Evolutionary conservation across 1,284 basidiomycete genomes (phyloP), one percentile per base, ranked within the genome.

Genomic region (Leccinum pachyderme): DNA sequence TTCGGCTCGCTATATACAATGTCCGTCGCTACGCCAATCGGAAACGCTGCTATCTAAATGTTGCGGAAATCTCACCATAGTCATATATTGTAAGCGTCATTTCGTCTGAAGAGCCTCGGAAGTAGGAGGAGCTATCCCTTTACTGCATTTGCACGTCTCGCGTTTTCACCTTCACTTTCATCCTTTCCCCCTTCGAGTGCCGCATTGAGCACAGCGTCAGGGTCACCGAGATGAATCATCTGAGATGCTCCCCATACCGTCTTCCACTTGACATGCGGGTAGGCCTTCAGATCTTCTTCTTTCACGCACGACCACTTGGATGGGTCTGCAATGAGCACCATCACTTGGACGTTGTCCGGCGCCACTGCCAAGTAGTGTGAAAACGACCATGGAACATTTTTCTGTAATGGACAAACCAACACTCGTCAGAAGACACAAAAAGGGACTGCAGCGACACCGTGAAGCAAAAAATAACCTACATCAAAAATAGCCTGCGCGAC

Each of bases 351-450:
- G 15, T 65, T 63, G 7, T 55, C 51, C 2, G 64, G 59, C 8
- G 18, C 28, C 2, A 13, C 31, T 24, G 4, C 44, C 0, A 66
- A 18, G 2, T 22, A 12, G 35, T 51, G 47, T 11, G 47, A 47
- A 43, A 55, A 61, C 5, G 62, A 62, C 62, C 60, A 65, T 11
- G 57, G 64, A 1, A 7, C 2, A 22, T 64, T 65, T 53, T 64
- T 51, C 64, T 39, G 37, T 3, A 39, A 39, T 66, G n/a, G 6
- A 18, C 18, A 13, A 44, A 44, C 12, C 1, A 13, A 39, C 31
- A 13, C 35, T 37, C 15, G 13, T 44, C 44, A 46, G 15, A 29
- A 47, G 32, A 55, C 41, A 43, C 11, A 24, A 43, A 11, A n/a
- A n/a, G 35, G n/a, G n/a, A 37, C n/a, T 37, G n/a, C n/a, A 11